Conservation (phyloP, 148 eudicot genomes). For the Euryodendron excelsum region DNA sequence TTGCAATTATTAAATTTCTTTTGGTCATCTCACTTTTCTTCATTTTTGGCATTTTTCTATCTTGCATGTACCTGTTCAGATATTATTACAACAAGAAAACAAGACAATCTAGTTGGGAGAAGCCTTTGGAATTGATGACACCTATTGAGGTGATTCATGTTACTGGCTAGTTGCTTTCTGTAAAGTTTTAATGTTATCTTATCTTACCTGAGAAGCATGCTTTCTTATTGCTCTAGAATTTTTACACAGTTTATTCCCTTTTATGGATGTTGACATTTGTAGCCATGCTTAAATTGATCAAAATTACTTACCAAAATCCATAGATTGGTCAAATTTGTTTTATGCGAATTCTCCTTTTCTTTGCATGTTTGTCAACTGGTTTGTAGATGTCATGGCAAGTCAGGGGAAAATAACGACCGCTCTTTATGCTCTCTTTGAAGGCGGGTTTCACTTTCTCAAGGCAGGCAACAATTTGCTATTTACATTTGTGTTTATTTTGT, state of each 20-base stretch:
- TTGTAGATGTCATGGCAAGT: slow-evolving; percentile 85
- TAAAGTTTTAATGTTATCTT: slow-evolving; percentile 5
- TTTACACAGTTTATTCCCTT: not conserved
- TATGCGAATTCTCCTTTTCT: slow-evolving; percentile 71
- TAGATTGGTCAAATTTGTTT: slow-evolving; percentile 36
- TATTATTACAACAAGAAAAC: slow-evolving; percentile 93
- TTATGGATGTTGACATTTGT: slow-evolving; percentile 27
- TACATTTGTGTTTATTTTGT: slow-evolving; percentile 42
- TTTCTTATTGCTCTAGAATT: slow-evolving; percentile 19
- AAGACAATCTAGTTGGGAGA: slow-evolving; percentile 96
- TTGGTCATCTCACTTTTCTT: not conserved
- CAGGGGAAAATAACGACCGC: slow-evolving; percentile 62
- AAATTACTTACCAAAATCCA: slow-evolving; percentile 12
- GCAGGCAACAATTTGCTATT: slow-evolving; percentile 80
- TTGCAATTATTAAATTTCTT: not conserved
- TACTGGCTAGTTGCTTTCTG: slow-evolving; percentile 12
- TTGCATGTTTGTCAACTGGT: slow-evolving; percentile 79
- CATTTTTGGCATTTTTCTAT: not conserved
- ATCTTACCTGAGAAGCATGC: slow-evolving; percentile 18
- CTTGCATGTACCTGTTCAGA: slow-evolving; percentile 33
- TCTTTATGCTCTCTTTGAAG: slow-evolving; percentile 76
- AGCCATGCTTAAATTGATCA: slow-evolving; percentile 28
- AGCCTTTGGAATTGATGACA: slow-evolving; percentile 92
- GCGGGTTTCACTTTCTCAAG: slow-evolving; percentile 74
- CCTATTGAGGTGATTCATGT: slow-evolving; percentile 78